phyloP scores from a whole-genome alignment of 2,329 filamentous ascomycete species.

The Fusarium sublunatum region DNA sequence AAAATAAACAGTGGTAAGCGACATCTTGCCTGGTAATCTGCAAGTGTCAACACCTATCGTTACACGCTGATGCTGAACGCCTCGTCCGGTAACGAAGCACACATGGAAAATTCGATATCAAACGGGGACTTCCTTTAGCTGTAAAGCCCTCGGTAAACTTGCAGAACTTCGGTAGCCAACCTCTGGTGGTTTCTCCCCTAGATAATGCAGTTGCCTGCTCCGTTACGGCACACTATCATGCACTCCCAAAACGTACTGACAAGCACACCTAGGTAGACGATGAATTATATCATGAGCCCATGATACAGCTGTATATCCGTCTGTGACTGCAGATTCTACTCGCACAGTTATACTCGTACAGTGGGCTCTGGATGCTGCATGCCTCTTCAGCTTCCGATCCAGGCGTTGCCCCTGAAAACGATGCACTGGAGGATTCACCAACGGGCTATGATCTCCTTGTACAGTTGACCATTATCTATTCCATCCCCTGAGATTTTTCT shows the following conservation, averaged over 20 bases:
- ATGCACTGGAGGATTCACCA: constrained; percentile 1
- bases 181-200: background rate
- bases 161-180: background rate
- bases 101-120: background rate
- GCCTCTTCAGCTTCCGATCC: background rate
- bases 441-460: background rate
- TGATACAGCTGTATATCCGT: background rate
- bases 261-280: too few species aligned
- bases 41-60: constrained; percentile 2
- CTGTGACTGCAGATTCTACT: background rate
- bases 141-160: too few species aligned
- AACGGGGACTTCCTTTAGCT: too few species aligned
- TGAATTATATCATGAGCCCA: too few species aligned
- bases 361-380: background rate
- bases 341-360: background rate
- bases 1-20: background rate
- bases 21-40: background rate
- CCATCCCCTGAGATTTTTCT: background rate
- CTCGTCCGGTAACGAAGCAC: background rate
- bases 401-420: constrained; percentile 1
- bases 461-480: background rate
- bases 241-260: background rate
- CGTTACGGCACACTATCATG: background rate
- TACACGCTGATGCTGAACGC: background rate
- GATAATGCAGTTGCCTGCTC: background rate